Evolutionary conservation across 805 yeast genomes (phyloP).

Genomic region (Candida golubevii): DNA sequence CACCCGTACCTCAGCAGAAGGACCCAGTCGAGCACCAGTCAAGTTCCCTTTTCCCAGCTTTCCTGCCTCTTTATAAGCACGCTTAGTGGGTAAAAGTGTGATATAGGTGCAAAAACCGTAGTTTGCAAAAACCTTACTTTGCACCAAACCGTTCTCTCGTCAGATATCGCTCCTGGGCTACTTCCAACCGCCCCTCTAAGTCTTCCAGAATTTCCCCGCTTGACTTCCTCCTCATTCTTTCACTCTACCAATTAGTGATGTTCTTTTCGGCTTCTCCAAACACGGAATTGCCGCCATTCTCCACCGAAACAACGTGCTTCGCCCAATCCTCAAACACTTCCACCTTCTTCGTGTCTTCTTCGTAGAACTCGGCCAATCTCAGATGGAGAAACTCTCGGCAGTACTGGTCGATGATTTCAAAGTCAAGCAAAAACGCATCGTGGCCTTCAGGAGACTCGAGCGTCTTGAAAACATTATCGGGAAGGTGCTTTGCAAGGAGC

Average conservation of each 20-base stretch:
- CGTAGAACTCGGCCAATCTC: constrained; percentile 56
- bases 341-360: constrained; percentile 32
- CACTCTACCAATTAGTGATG: constrained; percentile 78
- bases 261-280: constrained; percentile 91
- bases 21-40: too few relatives aligned
- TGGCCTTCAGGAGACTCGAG: constrained; percentile 95
- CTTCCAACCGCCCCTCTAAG: too few relatives aligned
- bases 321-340: constrained; percentile 43
- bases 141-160: too few relatives aligned
- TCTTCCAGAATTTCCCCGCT: too few relatives aligned
- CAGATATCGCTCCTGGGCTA: too few relatives aligned
- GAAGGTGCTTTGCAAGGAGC: constrained; percentile 69
- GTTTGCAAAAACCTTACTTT: too few relatives aligned
- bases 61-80: too few relatives aligned
- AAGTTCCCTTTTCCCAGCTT: too few relatives aligned
- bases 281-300: constrained; percentile 54
- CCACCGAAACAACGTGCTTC: constrained; percentile 31
- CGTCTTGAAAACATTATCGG: constrained; percentile 61
- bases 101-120: too few relatives aligned
- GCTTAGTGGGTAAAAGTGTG: too few relatives aligned
- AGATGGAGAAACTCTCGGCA: constrained; percentile 61
- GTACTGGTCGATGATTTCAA: constrained; percentile 69
- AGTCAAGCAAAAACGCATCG: constrained; percentile 92
- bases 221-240: too few relatives aligned
- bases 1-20: not conserved